Percentiles rank a stretch among this genome's conserved stretches.
Evolutionary conservation across 2,329 filamentous ascomycete genomes (phyloP).

Genomic region (Aureobasidium vineae): DNA sequence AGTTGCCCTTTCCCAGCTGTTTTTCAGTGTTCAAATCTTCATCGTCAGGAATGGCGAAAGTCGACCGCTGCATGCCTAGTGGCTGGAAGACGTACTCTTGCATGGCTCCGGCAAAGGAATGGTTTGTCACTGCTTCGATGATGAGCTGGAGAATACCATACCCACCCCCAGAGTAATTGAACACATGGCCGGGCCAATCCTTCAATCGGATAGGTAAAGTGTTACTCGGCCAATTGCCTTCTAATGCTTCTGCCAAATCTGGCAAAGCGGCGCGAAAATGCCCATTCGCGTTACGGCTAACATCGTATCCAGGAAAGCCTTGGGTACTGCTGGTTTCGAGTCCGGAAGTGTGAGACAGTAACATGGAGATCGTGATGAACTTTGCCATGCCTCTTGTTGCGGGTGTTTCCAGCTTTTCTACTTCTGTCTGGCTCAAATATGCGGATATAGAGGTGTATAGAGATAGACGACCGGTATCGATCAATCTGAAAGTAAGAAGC

Average conservation of each 20-base stretch:
- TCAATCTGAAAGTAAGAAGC: constrained; percentile 31
- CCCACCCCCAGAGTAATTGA: constrained; percentile 34
- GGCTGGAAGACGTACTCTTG: constrained; percentile 31
- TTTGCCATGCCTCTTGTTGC: constrained; percentile 29
- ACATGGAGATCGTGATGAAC: constrained; percentile 32
- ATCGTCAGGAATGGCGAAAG: constrained; percentile 26
- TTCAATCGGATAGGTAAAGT: constrained; percentile 31
- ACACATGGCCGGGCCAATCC: constrained; percentile 32
- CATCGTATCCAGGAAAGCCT: constrained; percentile 34
- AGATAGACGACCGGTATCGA: constrained; percentile 30
- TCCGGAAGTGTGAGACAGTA: constrained; percentile 34
- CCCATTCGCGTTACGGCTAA: constrained; percentile 21
- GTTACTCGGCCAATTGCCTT: constrained; percentile 31
- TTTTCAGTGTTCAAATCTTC: constrained; percentile 11
- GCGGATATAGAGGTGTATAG: constrained; percentile 30
- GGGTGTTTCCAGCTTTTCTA: constrained; percentile 26
- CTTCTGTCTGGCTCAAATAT: constrained; percentile 26
- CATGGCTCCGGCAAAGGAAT: constrained; percentile 31
- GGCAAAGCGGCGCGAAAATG: constrained; percentile 1
- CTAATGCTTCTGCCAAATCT: constrained; percentile 27
- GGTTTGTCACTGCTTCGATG: constrained; percentile 30
- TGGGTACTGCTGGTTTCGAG: constrained; percentile 29
- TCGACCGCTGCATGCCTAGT: constrained; percentile 32
- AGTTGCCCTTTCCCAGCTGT: constrained; percentile 28
- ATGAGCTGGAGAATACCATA: constrained; percentile 32